These are phyloP conservation scores for Trametes sanguinea DNA, from an alignment of 768 basidiomycete species.

Conservation along the genomic window DNA sequence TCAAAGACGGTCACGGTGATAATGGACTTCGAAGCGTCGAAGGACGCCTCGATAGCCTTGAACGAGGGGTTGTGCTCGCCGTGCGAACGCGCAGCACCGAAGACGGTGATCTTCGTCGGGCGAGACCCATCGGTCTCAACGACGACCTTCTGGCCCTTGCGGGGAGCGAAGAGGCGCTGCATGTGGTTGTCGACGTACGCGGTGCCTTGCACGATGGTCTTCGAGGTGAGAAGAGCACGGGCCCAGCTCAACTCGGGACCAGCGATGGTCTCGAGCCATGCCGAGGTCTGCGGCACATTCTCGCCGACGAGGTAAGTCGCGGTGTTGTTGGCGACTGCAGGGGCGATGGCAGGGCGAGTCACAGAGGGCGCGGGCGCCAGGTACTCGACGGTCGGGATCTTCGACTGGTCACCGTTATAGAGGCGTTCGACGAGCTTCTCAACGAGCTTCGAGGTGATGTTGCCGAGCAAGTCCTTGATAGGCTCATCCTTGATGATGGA, in stretches of 20 bases:
- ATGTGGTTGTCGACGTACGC: conserved; percentile 89
- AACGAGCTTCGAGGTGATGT: conserved; percentile 78
- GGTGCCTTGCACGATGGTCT: conserved; percentile 83
- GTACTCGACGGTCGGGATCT: conserved; percentile 84
- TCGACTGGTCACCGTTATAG: conserved; percentile 73
- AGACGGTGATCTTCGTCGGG: conserved; percentile 63
- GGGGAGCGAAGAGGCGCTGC: conserved; percentile 82
- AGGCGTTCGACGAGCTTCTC: conserved; percentile 74
- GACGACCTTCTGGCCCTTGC: conserved; percentile 75
- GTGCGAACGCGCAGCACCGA: conserved; percentile 78
- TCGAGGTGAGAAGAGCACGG: conserved; percentile 77
- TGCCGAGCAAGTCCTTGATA: conserved; percentile 87
- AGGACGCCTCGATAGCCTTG: conserved; percentile 81
- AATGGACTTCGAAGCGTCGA: conserved; percentile 46
- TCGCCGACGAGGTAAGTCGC: conserved; percentile 54
- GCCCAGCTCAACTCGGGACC: conserved; percentile 86
- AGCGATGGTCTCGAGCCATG: conserved; percentile 85
- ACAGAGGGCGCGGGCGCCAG: conserved; percentile 47
- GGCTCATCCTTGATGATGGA: conserved; percentile 90
- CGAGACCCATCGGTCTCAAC: conserved; percentile 46
- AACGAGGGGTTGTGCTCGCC: conserved; percentile 72
- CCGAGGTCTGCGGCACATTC: conserved; percentile 55
- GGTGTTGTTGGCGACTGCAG: conserved; percentile 45
- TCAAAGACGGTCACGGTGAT: conserved; percentile 82
- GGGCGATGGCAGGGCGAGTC: conserved; percentile 42